A percentile compares a stretch with the other conserved stretches of the same genome.
phyloP scores from a whole-genome alignment of 1,139 yeast genomes.

The Magnusiomyces tetraspermus region DNA sequence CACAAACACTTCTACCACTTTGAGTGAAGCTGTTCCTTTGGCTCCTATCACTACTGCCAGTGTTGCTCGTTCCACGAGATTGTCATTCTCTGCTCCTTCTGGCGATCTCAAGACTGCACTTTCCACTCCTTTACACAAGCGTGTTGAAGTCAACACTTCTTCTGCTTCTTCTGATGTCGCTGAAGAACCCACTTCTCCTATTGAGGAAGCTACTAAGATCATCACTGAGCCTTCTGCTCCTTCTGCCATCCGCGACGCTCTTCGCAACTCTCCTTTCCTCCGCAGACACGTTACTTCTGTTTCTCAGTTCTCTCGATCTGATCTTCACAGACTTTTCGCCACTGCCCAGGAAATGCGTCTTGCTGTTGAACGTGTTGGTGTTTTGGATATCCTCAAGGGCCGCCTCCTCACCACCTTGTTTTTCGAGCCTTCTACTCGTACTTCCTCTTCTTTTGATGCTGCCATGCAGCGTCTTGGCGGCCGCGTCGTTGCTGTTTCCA shows the following conservation, averaged over 20 bases:
- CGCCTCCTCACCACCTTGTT: slow-evolving; percentile 90
- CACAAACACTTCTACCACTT: slow-evolving; percentile 13
- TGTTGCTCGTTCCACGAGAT: neutral
- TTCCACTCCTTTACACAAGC: slow-evolving; percentile 10
- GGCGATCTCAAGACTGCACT: neutral
- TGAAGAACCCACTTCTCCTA: slow-evolving; percentile 34
- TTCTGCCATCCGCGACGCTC: slow-evolving; percentile 60
- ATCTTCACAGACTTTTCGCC: slow-evolving; percentile 84
- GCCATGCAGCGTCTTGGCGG: slow-evolving; percentile 99
- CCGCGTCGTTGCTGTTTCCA: slow-evolving; percentile 80
- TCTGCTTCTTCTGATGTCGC: slow-evolving; percentile 28
- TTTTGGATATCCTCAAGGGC: slow-evolving; percentile 79
- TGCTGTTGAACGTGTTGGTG: slow-evolving; percentile 95
- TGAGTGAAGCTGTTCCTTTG: slow-evolving; percentile 33
- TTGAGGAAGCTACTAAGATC: slow-evolving; percentile 22
- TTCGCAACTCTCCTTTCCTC: slow-evolving; percentile 83
- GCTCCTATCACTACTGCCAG: slow-evolving; percentile 11
- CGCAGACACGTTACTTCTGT: slow-evolving; percentile 84
- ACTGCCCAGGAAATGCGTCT: slow-evolving; percentile 98
- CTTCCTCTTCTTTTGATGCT: slow-evolving; percentile 92
- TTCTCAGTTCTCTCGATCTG: slow-evolving; percentile 74
- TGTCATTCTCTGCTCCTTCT: neutral
- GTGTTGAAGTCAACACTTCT: slow-evolving; percentile 13
- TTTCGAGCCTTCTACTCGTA: slow-evolving; percentile 97
- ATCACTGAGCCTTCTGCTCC: slow-evolving; percentile 59